Conservation (phyloP, 2,329 filamentous ascomycete genomes). For the Fusarium sp. region DNA sequence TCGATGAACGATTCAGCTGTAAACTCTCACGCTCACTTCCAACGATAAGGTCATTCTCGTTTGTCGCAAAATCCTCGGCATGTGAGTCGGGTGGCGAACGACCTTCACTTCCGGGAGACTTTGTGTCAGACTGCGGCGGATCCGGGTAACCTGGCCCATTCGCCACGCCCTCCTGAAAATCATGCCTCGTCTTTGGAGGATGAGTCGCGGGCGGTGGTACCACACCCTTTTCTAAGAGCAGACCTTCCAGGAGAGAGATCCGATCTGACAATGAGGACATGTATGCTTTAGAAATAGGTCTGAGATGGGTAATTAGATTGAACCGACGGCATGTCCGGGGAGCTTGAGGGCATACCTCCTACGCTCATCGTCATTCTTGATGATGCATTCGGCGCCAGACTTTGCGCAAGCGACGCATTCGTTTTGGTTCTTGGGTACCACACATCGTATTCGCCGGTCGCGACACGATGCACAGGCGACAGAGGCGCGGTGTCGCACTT, state of each 20-base stretch:
- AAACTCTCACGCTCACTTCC: conserved; percentile 30
- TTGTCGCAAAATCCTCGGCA: conserved; percentile 49
- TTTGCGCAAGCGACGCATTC: conserved; percentile 66
- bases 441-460: conserved; percentile 61
- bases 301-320: conserved; percentile 42
- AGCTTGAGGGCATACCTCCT: conserved; percentile 56
- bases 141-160: conserved; percentile 8
- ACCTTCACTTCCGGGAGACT: conserved; percentile 41
- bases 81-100: conserved; percentile 52
- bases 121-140: conserved; percentile 14
- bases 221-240: conserved; percentile 64
- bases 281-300: conserved; percentile 69
- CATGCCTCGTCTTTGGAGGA: conserved; percentile 64
- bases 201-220: conserved; percentile 63
- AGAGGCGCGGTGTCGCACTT: conserved; percentile 62
- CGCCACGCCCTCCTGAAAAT: conserved; percentile 47
- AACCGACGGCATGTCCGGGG: not conserved
- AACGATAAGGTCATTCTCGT: conserved; percentile 46
- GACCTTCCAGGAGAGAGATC: conserved; percentile 63
- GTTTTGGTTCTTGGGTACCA: conserved; percentile 64
- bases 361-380: conserved; percentile 69
- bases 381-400: conserved; percentile 64
- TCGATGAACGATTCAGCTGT: conserved; percentile 41
- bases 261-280: conserved; percentile 68
- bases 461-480: conserved; percentile 68